Percentiles rank a stretch among this genome's conserved stretches.
These are phyloP conservation scores for Blyttiomyces sp. DNA, from an alignment of 371 early-diverging fungal genomes.

Conservation along the genomic window DNA sequence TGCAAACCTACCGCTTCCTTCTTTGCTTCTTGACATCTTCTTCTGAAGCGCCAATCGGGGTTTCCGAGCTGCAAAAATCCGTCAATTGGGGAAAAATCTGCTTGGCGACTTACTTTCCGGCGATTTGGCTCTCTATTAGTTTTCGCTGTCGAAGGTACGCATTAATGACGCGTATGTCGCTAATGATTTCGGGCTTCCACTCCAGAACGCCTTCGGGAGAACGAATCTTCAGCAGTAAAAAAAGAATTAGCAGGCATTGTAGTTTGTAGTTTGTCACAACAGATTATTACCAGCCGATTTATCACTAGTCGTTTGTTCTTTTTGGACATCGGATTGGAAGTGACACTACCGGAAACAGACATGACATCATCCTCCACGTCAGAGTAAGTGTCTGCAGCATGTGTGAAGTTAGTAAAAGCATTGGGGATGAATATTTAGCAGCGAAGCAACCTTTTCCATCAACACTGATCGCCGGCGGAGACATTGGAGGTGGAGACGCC, in stretches of 20 bases:
- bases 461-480: slow-evolving; percentile 22
- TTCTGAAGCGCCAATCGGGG: background rate
- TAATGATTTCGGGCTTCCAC: slow-evolving; percentile 77
- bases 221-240: slow-evolving; percentile 22
- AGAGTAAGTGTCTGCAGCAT: no score
- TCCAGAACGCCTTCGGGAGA: slow-evolving; percentile 63
- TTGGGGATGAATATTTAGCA: background rate
- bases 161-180: slow-evolving; percentile 81
- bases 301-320: slow-evolving; percentile 66
- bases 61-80: no score
- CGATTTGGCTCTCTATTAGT: slow-evolving; percentile 59
- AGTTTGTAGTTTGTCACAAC: background rate
- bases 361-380: slow-evolving; percentile 30
- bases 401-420: no score
- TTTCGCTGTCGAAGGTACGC: slow-evolving; percentile 82
- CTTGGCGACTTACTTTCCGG: background rate
- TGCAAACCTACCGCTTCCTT: slow-evolving; percentile 8
- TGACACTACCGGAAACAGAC: slow-evolving; percentile 32
- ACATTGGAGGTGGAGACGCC: slow-evolving; percentile 11
- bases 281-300: slow-evolving; percentile 46
- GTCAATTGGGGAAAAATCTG: background rate
- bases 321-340: slow-evolving; percentile 39
- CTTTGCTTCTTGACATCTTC: slow-evolving; percentile 13
- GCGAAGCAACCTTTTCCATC: background rate
- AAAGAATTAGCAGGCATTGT: background rate